A percentile compares a stretch with the other conserved stretches of the same genome.
Evolutionary conservation across 495 filamentous ascomycete species (phyloP).

Genomic region (Parachaetomium inaequale): DNA sequence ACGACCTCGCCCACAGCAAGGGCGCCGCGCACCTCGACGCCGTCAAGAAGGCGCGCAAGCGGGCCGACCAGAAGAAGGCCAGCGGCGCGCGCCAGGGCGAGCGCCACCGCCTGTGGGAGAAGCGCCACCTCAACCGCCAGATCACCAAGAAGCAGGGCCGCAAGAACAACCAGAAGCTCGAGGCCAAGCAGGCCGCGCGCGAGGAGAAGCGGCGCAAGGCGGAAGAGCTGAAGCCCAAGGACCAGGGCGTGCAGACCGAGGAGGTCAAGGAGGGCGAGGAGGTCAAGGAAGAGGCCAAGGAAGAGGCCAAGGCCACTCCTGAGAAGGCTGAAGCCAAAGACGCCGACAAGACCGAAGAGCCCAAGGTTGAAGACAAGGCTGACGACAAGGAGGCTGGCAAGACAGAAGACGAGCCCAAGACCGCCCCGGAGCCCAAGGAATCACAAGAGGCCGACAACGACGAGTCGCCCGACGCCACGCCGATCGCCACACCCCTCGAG

Average conservation of each 20-base stretch:
- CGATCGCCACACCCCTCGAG: constrained; percentile 25
- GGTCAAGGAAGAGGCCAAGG: not conserved
- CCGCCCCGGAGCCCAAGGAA: not conserved
- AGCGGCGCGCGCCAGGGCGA: constrained; percentile 43
- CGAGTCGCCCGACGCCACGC: constrained; percentile 23
- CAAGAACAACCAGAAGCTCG: constrained; percentile 41
- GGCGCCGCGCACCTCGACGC: constrained; percentile 60
- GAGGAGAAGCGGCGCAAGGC: constrained; percentile 39
- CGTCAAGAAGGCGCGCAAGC: constrained; percentile 52
- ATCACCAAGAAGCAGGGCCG: constrained; percentile 46
- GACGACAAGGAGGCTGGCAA: constrained; percentile 15
- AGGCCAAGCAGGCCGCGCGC: constrained; percentile 34
- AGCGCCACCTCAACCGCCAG: constrained; percentile 45
- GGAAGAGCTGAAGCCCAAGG: constrained; percentile 41
- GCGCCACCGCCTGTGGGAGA: constrained; percentile 47
- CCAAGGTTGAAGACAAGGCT: constrained; percentile 16
- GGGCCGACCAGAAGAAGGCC: constrained; percentile 48
- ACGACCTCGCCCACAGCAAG: constrained; percentile 88
- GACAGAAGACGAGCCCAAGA: constrained; percentile 14
- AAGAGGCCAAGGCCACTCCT: too few relatives aligned
- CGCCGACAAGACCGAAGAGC: constrained; percentile 18
- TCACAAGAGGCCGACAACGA: constrained; percentile 10
- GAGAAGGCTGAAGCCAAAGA: constrained; percentile 25
- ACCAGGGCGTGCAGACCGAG: constrained; percentile 38
- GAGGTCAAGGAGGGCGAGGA: constrained; percentile 26